Base-by-base conservation (phyloP, 768 basidiomycete genomes). In the Boletus speciosus region DNA sequence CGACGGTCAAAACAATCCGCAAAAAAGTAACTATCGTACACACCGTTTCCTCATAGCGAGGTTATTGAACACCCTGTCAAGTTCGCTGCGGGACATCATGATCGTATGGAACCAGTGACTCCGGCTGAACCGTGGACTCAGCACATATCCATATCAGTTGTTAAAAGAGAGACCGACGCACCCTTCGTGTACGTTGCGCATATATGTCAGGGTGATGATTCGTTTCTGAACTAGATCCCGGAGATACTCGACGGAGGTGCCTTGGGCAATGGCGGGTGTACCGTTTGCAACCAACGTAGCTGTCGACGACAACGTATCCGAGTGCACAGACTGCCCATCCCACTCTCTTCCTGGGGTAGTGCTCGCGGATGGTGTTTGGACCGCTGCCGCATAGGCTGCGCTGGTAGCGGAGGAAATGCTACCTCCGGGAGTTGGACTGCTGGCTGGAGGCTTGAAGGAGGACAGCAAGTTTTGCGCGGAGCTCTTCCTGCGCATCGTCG, bases 71-170 rank as follows among this genome's bases (percentile, higher is more conserved):
- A 81, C 81, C 47, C 77, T 81, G 53, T 90, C 86, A 4, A 94
- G 81, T 50, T 93, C 93, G 16, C 74, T 62, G 45, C 81, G 81
- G 51, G 86, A 84, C 62, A 94, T 81, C 64, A 89, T 78, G 60
- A 94, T 84, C 12, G 93, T 94, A 67, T 92, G 88, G 64, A 90
- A 90, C 91, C 91, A 93, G 66, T 91, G 86, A 58, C 84, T 85
- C 51, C 83, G 84, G 49, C 91, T 93, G 65, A 27, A 29, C 32
- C 9, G 3, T 38, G 37, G 19, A 34, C 31, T 58, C 42, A 60
- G 48, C 12, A 50, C 43, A 52, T 19, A 34, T 34, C 23, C 43
- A 52, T 19, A 34, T 34, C 23, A 8, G 40, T 38, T 8, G 38
- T 15, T 46, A 41, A 35, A 36, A 46, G 51, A 29, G 43, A 49